Conservation (phyloP, 2,329 filamentous ascomycete species). For the Endoconidiophora polonica region DNA sequence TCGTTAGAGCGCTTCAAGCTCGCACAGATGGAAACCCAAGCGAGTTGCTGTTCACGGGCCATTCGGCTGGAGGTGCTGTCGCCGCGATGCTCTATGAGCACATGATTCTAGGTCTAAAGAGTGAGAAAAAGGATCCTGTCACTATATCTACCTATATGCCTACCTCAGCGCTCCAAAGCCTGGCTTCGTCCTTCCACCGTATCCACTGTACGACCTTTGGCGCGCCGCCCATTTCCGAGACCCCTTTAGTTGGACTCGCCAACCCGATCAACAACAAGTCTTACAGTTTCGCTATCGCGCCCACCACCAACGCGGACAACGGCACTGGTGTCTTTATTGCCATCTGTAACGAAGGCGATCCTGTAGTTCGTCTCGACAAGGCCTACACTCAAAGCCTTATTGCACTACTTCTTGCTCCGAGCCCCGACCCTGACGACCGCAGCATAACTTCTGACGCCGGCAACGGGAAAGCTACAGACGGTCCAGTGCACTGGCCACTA, state of each 20-base stretch:
- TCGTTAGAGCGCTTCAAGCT: slow-evolving; percentile 45
- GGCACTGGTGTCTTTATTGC: slow-evolving; percentile 45
- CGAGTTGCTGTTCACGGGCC: slow-evolving; percentile 68
- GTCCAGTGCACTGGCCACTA: slow-evolving; percentile 38
- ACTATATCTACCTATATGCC: slow-evolving; percentile 6
- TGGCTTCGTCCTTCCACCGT: slow-evolving; percentile 57
- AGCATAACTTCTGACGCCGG: too few relatives aligned
- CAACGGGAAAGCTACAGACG: not conserved
- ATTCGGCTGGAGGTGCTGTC: slow-evolving; percentile 73
- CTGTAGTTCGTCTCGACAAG: slow-evolving; percentile 60
- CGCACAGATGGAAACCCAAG: slow-evolving; percentile 30
- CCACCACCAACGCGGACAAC: not conserved
- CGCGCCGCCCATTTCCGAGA: slow-evolving; percentile 58
- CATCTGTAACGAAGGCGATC: slow-evolving; percentile 78
- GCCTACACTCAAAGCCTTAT: slow-evolving; percentile 57
- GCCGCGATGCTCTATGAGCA: slow-evolving; percentile 66
- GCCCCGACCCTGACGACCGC: slow-evolving; percentile 19
- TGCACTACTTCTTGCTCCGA: slow-evolving; percentile 49
- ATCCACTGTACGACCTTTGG: slow-evolving; percentile 78
- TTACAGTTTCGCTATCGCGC: slow-evolving; percentile 32
- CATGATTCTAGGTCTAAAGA: slow-evolving; percentile 44
- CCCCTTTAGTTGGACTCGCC: slow-evolving; percentile 33
- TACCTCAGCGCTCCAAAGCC: slow-evolving; percentile 37
- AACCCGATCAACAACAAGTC: not conserved
- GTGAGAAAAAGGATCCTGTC: not conserved